Base-by-base conservation (phyloP, 2,329 filamentous ascomycete species). In the Albophoma yamanashiensis region DNA sequence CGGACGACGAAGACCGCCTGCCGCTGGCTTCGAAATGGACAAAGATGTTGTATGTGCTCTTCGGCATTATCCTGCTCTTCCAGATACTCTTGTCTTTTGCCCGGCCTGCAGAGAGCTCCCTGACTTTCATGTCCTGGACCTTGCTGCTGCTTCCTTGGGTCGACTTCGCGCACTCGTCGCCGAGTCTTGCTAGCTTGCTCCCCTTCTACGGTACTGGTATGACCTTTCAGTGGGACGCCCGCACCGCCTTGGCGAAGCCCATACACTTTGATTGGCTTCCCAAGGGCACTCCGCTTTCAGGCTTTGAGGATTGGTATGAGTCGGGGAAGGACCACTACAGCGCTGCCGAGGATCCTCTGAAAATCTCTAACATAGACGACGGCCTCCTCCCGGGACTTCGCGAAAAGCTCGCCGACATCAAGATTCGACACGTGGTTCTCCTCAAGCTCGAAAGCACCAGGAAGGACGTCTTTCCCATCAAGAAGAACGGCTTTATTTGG, bases 391-490 rank as follows among this genome's bases (percentile, higher is more conserved):
- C 67, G 7, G 60, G 64, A 1, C 64, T 73, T 8, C 64, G 63
- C 2, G 65, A 60, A 7, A 68, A 66, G 42, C 58, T 74, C 5
- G 25, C 59, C 7, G 67, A 68, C 1, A 66, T 76, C 11, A 69
- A 72, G 14, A 73, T 79, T 60, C 75, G 75, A 60, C 76, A 79
- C 59, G 68, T 79, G 2, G 64, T 79, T 7, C 62, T 78, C 42
- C 59, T 79, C 2, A 71, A 76, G 42, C 66, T 79, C 0, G 76
- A 79, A 61, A 78, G 76, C 56, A 77, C 75, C 0, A 71, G 77
- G 27, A 73, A 73, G 4, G 76, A 79, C 58, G 71, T 78, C 2
- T 79, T 78, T 39, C 76, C 77, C 0, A 65, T 79, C 52, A 76
- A 77, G 40, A 74, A 74, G 61, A 66, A 71, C 2, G 74, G 73